These are phyloP conservation scores for Cicer yamashitae DNA, from an alignment of 306 rosid genomes.

Conservation along the genomic window DNA sequence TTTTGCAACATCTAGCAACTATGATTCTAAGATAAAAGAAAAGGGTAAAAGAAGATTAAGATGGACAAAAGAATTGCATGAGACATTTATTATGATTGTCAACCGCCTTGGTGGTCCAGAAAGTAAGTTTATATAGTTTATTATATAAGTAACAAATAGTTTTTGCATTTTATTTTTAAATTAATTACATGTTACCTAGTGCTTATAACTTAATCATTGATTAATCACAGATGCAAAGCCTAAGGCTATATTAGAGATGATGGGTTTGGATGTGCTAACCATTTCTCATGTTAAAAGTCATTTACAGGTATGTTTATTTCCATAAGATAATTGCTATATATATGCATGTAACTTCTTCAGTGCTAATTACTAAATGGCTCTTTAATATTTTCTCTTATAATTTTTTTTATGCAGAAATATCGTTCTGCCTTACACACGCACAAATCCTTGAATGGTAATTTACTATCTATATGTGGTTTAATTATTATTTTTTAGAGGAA, in stretches of 20 bases:
- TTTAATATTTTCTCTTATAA: not conserved
- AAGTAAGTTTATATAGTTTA: slow-evolving; percentile 36
- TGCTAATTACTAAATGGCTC: too few species aligned
- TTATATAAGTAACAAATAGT: not conserved
- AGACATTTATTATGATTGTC: slow-evolving; percentile 38
- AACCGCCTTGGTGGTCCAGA: slow-evolving; percentile 46
- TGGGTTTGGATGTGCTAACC: slow-evolving; percentile 6
- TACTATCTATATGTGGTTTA: not conserved
- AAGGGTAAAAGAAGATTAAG: slow-evolving; percentile 17
- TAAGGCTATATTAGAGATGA: slow-evolving; percentile 20
- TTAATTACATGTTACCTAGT: not conserved
- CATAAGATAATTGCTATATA: not conserved
- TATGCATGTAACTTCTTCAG: not conserved
- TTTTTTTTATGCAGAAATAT: slow-evolving; percentile 3
- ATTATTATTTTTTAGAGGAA: too few species aligned
- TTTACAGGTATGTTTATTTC: slow-evolving; percentile 10
- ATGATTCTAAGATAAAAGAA: not conserved
- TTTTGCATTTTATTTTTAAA: not conserved
- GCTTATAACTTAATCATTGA: not conserved
- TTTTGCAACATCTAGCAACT: slow-evolving; percentile 17
- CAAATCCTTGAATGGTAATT: slow-evolving; percentile 14
- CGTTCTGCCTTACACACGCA: not conserved
- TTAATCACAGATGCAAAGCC: slow-evolving; percentile 29
- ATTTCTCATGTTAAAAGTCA: slow-evolving; percentile 22
- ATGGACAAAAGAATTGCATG: slow-evolving; percentile 55